phyloP scores from a whole-genome alignment of 148 eudicot genomes.

The Rhododendron kiyosumense region DNA sequence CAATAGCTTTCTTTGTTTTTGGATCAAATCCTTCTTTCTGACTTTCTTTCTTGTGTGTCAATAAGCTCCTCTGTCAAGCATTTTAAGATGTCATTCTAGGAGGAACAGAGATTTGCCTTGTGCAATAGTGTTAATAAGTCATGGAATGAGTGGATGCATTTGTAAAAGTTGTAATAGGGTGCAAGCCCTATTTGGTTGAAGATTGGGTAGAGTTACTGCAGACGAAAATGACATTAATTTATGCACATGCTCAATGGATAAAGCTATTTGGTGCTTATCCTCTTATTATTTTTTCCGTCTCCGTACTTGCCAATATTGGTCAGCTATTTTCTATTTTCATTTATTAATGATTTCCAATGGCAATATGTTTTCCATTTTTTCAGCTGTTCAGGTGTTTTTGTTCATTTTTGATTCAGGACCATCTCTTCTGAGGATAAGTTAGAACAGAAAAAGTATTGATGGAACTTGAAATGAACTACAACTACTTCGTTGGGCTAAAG shows the following conservation, averaged over 20 bases:
- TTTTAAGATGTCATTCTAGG: not conserved
- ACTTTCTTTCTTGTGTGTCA: not conserved
- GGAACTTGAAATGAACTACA: not conserved
- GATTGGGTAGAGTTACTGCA: not conserved
- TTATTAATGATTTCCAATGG: not conserved
- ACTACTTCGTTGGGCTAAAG: not conserved
- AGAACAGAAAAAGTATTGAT: not conserved
- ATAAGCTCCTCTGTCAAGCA: constrained; percentile 2
- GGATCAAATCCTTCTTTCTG: not conserved
- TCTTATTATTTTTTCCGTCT: not conserved
- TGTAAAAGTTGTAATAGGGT: not conserved
- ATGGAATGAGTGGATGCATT: not conserved
- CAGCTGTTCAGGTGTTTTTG: too few species aligned
- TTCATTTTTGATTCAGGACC: not conserved
- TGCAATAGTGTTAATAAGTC: not conserved
- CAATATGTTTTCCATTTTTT: too few species aligned
- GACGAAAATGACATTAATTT: not conserved
- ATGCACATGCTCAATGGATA: not conserved
- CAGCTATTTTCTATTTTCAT: not conserved
- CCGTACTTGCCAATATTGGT: not conserved
- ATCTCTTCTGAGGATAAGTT: not conserved
- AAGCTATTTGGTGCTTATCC: not conserved
- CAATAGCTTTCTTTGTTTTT: not conserved
- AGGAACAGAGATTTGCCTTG: not conserved
- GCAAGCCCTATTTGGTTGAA: not conserved